Evolutionary conservation across 192 early-diverging fungal species (phyloP), one percentile per base, ranked within the genome.

Genomic region (Backusella circina): DNA sequence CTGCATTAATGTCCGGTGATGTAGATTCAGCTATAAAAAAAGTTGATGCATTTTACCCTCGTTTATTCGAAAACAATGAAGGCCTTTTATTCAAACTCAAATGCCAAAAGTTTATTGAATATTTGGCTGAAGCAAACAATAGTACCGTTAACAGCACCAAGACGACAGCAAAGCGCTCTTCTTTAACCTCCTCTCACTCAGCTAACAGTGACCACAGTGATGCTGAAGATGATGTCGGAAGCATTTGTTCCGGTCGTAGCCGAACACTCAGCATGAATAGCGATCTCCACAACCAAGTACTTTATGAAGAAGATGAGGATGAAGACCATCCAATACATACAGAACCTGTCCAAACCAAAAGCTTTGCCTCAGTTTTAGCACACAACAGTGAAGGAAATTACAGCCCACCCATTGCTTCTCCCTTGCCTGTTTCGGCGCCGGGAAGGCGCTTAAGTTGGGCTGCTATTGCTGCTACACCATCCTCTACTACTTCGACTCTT

Each of bases 51-150:
- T 79, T 85, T 30, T 96, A 92, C 75, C 95, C 96, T 9, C 76
- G 69, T 0, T 82, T 97, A 16, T 82, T 96, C 12, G 39, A 51
- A 8, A 75, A 82, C 8, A 88, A 95, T 75, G 89, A 86, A 36
- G 80, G 88, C 35, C 79, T 97, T 67, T 84, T 88, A 50, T 95
- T 97, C 71, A 87, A 89, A 70, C 90, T 98, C 36, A 84, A 90
- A 15, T 94, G 94, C 73, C 90, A 88, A 50, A 89, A 93, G 76
- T 97, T 96, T 83, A 85, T 97, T 21, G 95, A 98, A 38, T 39
- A 30, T 23, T 41, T 70, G 18, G 54, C 54, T 61, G 54, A 61
- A 61, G 54, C 54, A 26, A 61, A 61, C 23, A 61, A 61, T 61
- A 61, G 23, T 26, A 12, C 54, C 26, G 23, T n/a, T 2, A 61